These are phyloP conservation scores for Fremontodendron californicum DNA, from an alignment of 345 rosid species.

Conservation along the genomic window DNA sequence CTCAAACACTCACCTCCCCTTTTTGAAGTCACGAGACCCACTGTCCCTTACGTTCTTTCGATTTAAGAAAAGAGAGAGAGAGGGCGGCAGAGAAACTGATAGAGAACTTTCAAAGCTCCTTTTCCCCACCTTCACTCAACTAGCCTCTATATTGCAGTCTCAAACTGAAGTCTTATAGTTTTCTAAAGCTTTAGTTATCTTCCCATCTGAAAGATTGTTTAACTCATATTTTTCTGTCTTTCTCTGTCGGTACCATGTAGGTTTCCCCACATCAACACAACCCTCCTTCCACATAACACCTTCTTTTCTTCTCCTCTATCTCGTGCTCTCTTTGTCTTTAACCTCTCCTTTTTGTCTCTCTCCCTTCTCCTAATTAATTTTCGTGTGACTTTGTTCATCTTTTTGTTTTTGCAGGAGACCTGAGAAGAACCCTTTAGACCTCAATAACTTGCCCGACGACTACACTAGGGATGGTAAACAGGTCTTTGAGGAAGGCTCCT, in stretches of 20 bases:
- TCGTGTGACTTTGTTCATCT: not conserved
- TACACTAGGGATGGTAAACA: constrained; percentile 51
- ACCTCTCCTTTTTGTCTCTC: not conserved
- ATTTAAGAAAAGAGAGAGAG: constrained; percentile 41
- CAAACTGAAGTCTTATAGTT: too few relatives aligned
- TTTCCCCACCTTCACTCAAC: constrained; percentile 52
- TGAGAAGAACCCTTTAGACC: too few relatives aligned
- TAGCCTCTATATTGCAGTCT: constrained; percentile 67
- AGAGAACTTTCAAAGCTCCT: constrained; percentile 74
- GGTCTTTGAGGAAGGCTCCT: constrained; percentile 51
- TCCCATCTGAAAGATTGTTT: constrained; percentile 34
- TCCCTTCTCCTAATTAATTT: not conserved
- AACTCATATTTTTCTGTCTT: constrained; percentile 5
- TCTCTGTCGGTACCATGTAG: too few relatives aligned
- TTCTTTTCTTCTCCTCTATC: constrained; percentile 19
- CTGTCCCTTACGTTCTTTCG: constrained; percentile 40
- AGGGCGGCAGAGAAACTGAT: constrained; percentile 75
- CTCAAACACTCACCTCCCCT: constrained; percentile 16
- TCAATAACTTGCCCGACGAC: constrained; percentile 93
- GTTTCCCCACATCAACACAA: constrained; percentile 34
- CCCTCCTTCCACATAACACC: not conserved
- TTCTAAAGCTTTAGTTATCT: constrained; percentile 47
- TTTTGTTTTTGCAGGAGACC: too few relatives aligned
- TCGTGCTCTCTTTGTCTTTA: constrained; percentile 15
- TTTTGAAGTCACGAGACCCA: constrained; percentile 81